These are phyloP conservation scores for Coffea canephora DNA, from an alignment of 257 asterid genomes.

Conservation along the genomic window DNA sequence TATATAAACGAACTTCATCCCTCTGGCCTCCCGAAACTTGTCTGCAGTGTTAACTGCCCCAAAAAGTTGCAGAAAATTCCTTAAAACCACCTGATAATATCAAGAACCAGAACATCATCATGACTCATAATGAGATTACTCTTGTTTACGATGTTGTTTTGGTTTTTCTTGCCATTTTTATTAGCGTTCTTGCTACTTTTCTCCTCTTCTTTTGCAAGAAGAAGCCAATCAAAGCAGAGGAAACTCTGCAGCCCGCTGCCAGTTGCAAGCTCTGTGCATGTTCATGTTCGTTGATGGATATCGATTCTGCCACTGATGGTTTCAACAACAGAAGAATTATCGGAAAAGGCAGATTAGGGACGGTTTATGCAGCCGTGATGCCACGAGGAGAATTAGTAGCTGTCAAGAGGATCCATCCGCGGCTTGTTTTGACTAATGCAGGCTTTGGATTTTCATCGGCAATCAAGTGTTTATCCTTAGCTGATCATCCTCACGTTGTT, in stretches of 20 bases:
- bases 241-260: slow-evolving; percentile 20
- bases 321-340: slow-evolving; percentile 69
- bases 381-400: slow-evolving; percentile 63
- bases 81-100: neutral
- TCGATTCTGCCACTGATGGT: slow-evolving; percentile 79
- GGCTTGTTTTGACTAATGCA: slow-evolving; percentile 60
- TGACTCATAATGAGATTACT: slow-evolving; percentile 31
- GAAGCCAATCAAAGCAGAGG: slow-evolving; percentile 32
- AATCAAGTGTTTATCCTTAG: slow-evolving; percentile 58
- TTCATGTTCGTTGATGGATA: slow-evolving; percentile 54
- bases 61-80: neutral
- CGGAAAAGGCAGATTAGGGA: slow-evolving; percentile 70
- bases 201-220: slow-evolving; percentile 48
- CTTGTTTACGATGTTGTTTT: slow-evolving; percentile 38
- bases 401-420: slow-evolving; percentile 68
- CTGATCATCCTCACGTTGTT: slow-evolving; percentile 64
- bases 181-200: slow-evolving; percentile 28
- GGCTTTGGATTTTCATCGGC: slow-evolving; percentile 72
- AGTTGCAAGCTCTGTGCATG: slow-evolving; percentile 36
- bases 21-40: slow-evolving; percentile 10
- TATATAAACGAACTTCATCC: slow-evolving; percentile 1
- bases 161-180: slow-evolving; percentile 31
- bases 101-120: neutral
- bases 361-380: slow-evolving; percentile 77
- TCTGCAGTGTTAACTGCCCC: neutral